Evolutionary conservation across 169 alveolate species (phyloP), one percentile per base, ranked within the genome.

Genomic region (Ichthyophthirius multifiliis): DNA sequence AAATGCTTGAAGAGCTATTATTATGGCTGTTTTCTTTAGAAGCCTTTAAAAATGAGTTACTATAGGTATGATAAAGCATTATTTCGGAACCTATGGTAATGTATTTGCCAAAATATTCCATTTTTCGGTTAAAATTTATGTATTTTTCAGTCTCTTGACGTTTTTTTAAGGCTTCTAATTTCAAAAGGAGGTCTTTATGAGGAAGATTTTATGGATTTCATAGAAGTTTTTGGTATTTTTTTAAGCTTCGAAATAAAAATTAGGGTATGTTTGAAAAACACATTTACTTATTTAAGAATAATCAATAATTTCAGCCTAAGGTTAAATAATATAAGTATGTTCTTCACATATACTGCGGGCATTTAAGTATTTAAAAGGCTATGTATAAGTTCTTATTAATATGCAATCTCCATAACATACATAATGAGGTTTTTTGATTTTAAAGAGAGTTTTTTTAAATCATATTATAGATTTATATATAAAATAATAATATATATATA

Each of bases 381-480:
- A 10, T 20, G 23, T 39, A 27, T 39, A 27, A 23, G 43, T 27
- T 55, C 31, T 55, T 39, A 55, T n/a, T 4, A 55, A 27, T 1
- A 55, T 55, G 39, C 31, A 55, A 55, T 55, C 71, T 16, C 71
- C 71, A 55, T 55, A 55, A 27, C 71, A n/a, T n/a, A n/a, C n/a
- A n/a, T n/a, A n/a, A n/a, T n/a, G n/a, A n/a, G n/a, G n/a, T n/a
- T n/a, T n/a, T n/a, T n/a, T n/a, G n/a, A n/a, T n/a, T n/a, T n/a
- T n/a, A n/a, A n/a, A n/a, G n/a, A n/a, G n/a, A n/a, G n/a, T n/a
- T n/a, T n/a, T n/a, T n/a, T n/a, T n/a, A n/a, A n/a, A n/a, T n/a
- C n/a, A n/a, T n/a, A n/a, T n/a, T n/a, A n/a, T n/a, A n/a, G n/a
- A n/a, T n/a, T n/a, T n/a, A n/a, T n/a, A n/a, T n/a, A n/a, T n/a